Base-by-base conservation (phyloP, 768 basidiomycete genomes). In the Podaxis carcinomalis region DNA sequence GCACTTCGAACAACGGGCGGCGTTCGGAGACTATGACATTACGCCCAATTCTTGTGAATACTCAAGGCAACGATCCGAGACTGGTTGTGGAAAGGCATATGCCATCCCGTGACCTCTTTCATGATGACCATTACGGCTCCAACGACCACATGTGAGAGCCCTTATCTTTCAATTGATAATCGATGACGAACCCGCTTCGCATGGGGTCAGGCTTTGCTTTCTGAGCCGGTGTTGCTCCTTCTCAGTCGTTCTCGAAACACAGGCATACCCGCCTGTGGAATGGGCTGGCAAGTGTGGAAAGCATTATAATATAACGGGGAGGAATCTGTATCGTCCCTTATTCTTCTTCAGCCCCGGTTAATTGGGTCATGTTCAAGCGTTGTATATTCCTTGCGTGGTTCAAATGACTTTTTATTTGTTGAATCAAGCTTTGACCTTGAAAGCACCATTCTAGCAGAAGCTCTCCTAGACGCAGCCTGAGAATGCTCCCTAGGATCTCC, bases 151-250 rank as follows among this genome's bases (percentile, higher is more conserved):
- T 39, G 46, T 50, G 47, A 49, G 47, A 57, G 36, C 32, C 25
- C 56, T 32, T 49, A 57, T 57, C 56, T 49, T 37, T 11, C 21
- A 32, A 23, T 37, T 39, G 56, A 57, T 57, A 50, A 57, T 57
- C 32, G 46, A 57, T 23, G 47, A 16, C 54, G 23, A 25, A 56
- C 40, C 14, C 40, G 14, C n/a, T 19, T 13, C n/a, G 14, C 40
- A 11, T 16, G 40, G 40, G 2, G 40, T 14, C 21, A 10, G 21
- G 49, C 49, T 28, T 51, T n/a, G 40, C n/a, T 4, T 42, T 19
- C 14, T 14, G 40, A 42, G 14, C 14, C 4, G 40, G 40, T 7
- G 32, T 32, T 32, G 32, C 19, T 44, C 42, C n/a, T 19, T 44
- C 42, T 23, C 21, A 49, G 47, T 11, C 19, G 23, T 10, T 19